Conservation (phyloP, 1,139 yeast genomes). For the Arxiozyma telluris region DNA sequence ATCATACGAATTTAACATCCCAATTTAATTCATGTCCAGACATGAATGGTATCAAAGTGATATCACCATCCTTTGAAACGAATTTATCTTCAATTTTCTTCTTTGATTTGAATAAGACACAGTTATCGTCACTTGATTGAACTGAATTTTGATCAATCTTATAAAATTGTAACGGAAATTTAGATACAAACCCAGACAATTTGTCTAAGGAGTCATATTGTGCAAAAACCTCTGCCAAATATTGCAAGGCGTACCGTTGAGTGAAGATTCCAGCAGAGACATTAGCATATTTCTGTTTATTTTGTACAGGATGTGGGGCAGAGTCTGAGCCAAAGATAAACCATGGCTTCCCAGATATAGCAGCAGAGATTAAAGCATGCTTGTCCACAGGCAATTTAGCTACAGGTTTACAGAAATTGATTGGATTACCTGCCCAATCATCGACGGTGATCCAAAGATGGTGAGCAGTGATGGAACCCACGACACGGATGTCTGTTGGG, state of each 20-base stretch:
- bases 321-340: slow-evolving; percentile 96
- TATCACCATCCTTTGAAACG: slow-evolving; percentile 36
- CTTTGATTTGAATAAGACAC: slow-evolving; percentile 43
- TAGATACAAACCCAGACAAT: slow-evolving; percentile 65
- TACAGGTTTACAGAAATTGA: slow-evolving; percentile 94
- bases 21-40: slow-evolving; percentile 72
- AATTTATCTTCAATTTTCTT: slow-evolving; percentile 49
- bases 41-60: slow-evolving; percentile 77
- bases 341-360: slow-evolving; percentile 84
- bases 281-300: slow-evolving; percentile 66
- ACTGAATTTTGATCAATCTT: slow-evolving; percentile 38
- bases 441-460: slow-evolving; percentile 84
- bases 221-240: slow-evolving; percentile 82
- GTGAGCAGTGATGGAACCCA: slow-evolving; percentile 94
- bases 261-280: slow-evolving; percentile 98
- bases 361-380: slow-evolving; percentile 73
- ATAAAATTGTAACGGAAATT: slow-evolving; percentile 66
- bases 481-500: slow-evolving; percentile 45
- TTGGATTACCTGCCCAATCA: slow-evolving; percentile 94
- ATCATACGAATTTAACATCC: slow-evolving; percentile 46
- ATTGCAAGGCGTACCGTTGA: slow-evolving; percentile 73
- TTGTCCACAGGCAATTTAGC: slow-evolving; percentile 87
- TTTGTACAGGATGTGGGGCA: slow-evolving; percentile 86
- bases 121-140: slow-evolving; percentile 37
- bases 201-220: slow-evolving; percentile 51